Conservation (phyloP, 2,329 filamentous ascomycete species). For the Seiridium unicorne region DNA sequence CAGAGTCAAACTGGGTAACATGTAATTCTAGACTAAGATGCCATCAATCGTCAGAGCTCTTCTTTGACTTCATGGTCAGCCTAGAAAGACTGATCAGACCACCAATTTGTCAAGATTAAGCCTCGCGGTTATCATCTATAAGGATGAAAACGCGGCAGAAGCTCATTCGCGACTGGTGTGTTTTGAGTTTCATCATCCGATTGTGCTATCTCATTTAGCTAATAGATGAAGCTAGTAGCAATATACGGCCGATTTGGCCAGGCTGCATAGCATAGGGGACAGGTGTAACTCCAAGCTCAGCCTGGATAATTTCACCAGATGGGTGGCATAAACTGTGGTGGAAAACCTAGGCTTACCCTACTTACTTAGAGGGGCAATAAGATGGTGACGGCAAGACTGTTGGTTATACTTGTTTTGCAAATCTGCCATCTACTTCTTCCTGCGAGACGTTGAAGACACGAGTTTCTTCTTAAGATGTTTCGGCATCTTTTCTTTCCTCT, state of each 20-base stretch:
- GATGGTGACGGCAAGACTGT: too few relatives aligned
- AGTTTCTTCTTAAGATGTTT: conserved; percentile 94
- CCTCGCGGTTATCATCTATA: conserved; percentile 37
- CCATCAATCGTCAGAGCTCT: conserved; percentile 51
- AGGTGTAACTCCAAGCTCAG: too few relatives aligned
- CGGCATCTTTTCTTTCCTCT: conserved; percentile 91
- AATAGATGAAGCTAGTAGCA: too few relatives aligned
- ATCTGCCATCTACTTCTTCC: conserved; percentile 52
- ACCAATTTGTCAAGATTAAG: conserved; percentile 16
- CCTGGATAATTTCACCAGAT: neutral
- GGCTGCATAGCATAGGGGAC: too few relatives aligned
- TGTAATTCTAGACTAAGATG: too few relatives aligned
- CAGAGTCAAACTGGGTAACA: too few relatives aligned
- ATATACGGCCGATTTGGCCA: too few relatives aligned
- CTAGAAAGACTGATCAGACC: conserved; percentile 32
- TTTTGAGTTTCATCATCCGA: conserved; percentile 47
- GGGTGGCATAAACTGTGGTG: neutral
- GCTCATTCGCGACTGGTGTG: conserved; percentile 10
- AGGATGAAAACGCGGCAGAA: conserved; percentile 22
- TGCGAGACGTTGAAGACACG: conserved; percentile 60
- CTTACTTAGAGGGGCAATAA: too few relatives aligned
- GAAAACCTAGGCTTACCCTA: conserved; percentile 1
- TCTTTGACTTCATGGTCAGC: conserved; percentile 55
- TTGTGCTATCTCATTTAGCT: conserved; percentile 18
- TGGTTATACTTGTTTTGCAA: too few relatives aligned